Percentiles rank a stretch among this genome's conserved stretches.
phyloP scores from a whole-genome alignment of 495 filamentous ascomycete species.

The Penicillium samsonianum region DNA sequence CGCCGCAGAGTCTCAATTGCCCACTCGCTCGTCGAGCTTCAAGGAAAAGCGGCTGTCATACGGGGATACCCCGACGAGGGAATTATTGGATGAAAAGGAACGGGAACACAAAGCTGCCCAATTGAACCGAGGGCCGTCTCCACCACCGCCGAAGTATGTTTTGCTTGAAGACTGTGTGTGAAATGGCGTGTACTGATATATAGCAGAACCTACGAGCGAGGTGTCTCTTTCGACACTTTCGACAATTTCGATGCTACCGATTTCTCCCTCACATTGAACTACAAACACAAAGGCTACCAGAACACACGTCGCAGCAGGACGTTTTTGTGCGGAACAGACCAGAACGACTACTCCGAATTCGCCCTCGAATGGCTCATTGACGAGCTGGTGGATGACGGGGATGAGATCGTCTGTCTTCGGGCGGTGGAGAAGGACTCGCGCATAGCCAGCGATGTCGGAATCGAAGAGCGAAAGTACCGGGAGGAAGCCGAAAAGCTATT shows the following conservation, averaged over 20 bases:
- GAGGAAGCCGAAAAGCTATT: conserved; percentile 75
- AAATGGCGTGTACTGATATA: conserved; percentile 15
- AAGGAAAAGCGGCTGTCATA: conserved; percentile 33
- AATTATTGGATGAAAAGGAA: conserved; percentile 28
- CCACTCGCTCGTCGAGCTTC: conserved; percentile 32
- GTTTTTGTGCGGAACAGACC: conserved; percentile 91
- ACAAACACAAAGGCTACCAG: conserved; percentile 87
- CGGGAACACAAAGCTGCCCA: conserved; percentile 30
- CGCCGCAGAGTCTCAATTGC: conserved; percentile 32
- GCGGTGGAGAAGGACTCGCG: conserved; percentile 86
- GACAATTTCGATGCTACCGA: conserved; percentile 78
- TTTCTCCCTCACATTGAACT: conserved; percentile 81
- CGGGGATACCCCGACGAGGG: conserved; percentile 22
- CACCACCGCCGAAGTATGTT: conserved; percentile 44
- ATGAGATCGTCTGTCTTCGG: conserved; percentile 91
- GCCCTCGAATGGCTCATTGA: conserved; percentile 93
- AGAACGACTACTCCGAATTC: conserved; percentile 94
- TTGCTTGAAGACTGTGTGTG: background rate
- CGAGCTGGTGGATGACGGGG: conserved; percentile 93
- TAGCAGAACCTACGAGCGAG: conserved; percentile 49
- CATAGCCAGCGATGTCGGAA: conserved; percentile 62
- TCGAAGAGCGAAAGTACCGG: conserved; percentile 75
- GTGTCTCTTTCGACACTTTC: conserved; percentile 93
- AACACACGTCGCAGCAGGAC: conserved; percentile 81
- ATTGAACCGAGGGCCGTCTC: conserved; percentile 34